These are phyloP conservation scores for Pistacia integerrima DNA, from an alignment of 345 rosid genomes.

Conservation along the genomic window DNA sequence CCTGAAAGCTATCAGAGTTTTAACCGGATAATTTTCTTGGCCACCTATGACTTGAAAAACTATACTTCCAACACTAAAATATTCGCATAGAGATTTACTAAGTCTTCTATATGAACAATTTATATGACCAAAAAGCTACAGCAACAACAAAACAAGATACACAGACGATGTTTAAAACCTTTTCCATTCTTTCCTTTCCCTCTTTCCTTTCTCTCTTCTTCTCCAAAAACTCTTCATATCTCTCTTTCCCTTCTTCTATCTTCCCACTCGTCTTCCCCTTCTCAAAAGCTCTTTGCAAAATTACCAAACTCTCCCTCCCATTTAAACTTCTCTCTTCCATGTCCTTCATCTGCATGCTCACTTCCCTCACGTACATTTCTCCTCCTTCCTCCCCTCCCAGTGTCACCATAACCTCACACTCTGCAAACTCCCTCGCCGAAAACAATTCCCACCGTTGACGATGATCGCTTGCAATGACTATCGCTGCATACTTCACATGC, in stretches of 20 bases:
- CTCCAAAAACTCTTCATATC: conserved; percentile 44
- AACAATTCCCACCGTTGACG: conserved; percentile 16
- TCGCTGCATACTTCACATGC: conserved; percentile 45
- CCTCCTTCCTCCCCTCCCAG: conserved; percentile 55
- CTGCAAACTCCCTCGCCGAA: conserved; percentile 32
- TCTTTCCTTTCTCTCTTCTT: conserved; percentile 46
- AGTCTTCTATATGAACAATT: too few relatives aligned
- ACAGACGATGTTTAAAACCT: conserved; percentile 31
- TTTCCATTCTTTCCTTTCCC: conserved; percentile 34
- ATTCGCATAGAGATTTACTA: too few relatives aligned
- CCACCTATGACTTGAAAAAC: too few relatives aligned
- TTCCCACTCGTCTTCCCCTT: conserved; percentile 35
- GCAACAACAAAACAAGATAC: conserved; percentile 49
- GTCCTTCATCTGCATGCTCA: conserved; percentile 66
- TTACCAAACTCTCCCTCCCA: conserved; percentile 69
- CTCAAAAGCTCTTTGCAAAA: conserved; percentile 45
- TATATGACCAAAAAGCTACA: not conserved
- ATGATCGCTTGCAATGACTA: conserved; percentile 28
- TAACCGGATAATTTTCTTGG: too few relatives aligned
- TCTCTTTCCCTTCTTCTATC: conserved; percentile 33
- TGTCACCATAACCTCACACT: conserved; percentile 43
- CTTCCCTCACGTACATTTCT: conserved; percentile 64
- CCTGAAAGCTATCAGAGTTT: too few relatives aligned
- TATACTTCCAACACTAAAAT: too few relatives aligned
- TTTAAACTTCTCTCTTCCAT: conserved; percentile 67